Evolutionary conservation across 495 filamentous ascomycete genomes (phyloP), one percentile per base, ranked within the genome.

Genomic region (Podospora didyma): DNA sequence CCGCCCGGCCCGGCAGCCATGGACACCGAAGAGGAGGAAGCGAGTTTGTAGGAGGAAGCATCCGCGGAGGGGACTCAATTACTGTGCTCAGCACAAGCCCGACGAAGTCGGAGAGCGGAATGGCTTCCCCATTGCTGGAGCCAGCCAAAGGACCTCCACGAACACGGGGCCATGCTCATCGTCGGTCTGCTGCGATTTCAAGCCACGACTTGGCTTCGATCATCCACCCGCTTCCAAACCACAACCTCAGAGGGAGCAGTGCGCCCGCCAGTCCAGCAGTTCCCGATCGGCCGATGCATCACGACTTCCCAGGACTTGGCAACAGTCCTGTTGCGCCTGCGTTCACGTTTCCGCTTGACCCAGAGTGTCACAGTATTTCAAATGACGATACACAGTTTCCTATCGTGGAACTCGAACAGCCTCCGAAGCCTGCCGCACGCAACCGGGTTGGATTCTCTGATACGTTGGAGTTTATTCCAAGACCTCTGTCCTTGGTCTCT

Each of bases 141-240:
- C 67, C 78, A 28, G 74, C 79, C 35, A 75, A 72, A n/a, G 71
- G 79, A 10, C 57, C 69, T 16, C 14, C 39, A 24, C 75, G 77
- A 26, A 76, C 82, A 54, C 81, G 88, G 62, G 84, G 89, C 19
- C 92, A 96, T 72, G 86, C 86, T 12, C 92, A 96, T 74, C 83
- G 90, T 49, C 83, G 92, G 55, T 95, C 90, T n/a, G 86, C 83
- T 34, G 92, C 92, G 1, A 85, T 96, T 11, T 94, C 90, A n/a
- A 86, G 80, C 57, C 85, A 91, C 57, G 92, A 96, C 72, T 69
- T 95, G 3, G 62, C 68, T 7, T 85, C 84, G 7, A 79, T 84
- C 19, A 88, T 96, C 46, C 73, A 90, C 22, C 86, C 86, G 55
- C 80, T 82, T 11, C 67, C 80, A 2, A 68, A 66, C 20, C 67